A percentile compares a stretch with the other conserved stretches of the same genome.
Conservation (phyloP, 805 yeast genomes). For the Isabelozyma gotoi region DNA sequence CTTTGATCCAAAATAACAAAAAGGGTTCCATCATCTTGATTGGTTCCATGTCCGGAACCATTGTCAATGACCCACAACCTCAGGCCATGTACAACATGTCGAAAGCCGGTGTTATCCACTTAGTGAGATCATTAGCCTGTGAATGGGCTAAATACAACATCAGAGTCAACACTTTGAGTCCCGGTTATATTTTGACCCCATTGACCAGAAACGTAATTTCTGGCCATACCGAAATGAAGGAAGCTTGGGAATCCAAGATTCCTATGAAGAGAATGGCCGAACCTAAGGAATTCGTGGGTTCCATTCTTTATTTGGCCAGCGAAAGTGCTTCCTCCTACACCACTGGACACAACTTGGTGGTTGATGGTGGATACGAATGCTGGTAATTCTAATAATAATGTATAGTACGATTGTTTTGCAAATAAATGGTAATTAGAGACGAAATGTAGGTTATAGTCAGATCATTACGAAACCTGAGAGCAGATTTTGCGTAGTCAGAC, state of each 20-base stretch:
- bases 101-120: slow-evolving; percentile 83
- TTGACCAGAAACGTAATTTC: slow-evolving; percentile 69
- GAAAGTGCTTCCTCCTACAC: slow-evolving; percentile 73
- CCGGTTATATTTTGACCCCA: slow-evolving; percentile 81
- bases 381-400: slow-evolving; percentile 53
- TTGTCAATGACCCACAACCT: slow-evolving; percentile 78
- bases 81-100: slow-evolving; percentile 82
- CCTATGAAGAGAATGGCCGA: slow-evolving; percentile 86
- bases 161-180: slow-evolving; percentile 75
- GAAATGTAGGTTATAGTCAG: no score
- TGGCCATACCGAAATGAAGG: slow-evolving; percentile 60
- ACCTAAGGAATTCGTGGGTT: slow-evolving; percentile 79
- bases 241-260: slow-evolving; percentile 67
- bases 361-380: slow-evolving; percentile 85
- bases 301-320: slow-evolving; percentile 70
- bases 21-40: slow-evolving; percentile 64
- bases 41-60: slow-evolving; percentile 79
- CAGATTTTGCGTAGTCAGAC: no score
- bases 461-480: no score
- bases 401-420: neutral
- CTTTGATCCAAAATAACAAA: slow-evolving; percentile 55
- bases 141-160: slow-evolving; percentile 80
- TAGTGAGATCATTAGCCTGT: slow-evolving; percentile 71
- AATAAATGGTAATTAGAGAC: neutral
- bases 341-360: slow-evolving; percentile 80